Evolutionary conservation across 768 basidiomycete genomes (phyloP).

Genomic region (Phaffia tasmanica): DNA sequence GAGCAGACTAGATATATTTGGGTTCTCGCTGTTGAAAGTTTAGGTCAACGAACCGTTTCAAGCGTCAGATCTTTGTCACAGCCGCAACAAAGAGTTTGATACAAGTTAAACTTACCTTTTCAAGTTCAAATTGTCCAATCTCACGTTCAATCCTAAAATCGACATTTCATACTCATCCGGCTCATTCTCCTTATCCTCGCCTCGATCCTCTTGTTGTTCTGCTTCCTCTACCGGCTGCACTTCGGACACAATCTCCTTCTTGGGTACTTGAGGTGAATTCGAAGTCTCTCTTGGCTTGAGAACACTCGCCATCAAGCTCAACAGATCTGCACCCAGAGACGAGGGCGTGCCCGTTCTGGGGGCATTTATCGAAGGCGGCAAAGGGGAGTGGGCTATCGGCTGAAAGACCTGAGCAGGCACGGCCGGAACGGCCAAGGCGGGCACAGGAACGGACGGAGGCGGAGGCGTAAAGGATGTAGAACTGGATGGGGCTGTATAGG

Average conservation of each 20-base stretch:
- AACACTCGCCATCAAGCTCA: background rate
- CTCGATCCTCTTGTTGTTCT: background rate
- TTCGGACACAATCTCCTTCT: background rate
- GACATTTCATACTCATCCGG: constrained; percentile 20
- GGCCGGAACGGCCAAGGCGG: background rate
- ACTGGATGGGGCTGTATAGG: no score
- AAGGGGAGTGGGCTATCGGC: background rate
- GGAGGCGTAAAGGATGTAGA: background rate
- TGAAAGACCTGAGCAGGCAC: constrained; percentile 1
- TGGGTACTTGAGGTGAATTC: background rate
- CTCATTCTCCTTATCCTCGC: constrained; percentile 12
- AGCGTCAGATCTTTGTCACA: background rate
- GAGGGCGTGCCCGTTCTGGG: background rate
- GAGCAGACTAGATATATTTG: constrained; percentile 13
- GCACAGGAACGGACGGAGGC: background rate
- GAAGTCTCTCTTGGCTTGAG: background rate
- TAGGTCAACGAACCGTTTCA: background rate
- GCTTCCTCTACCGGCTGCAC: background rate
- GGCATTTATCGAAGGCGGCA: background rate
- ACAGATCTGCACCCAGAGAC: background rate
- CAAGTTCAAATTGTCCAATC: constrained; percentile 9
- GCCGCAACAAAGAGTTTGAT: background rate
- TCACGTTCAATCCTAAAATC: constrained; percentile 15
- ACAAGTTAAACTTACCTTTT: constrained; percentile 13
- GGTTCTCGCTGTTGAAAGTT: background rate